Percentiles rank a stretch among this genome's conserved stretches.
phyloP scores from a whole-genome alignment of 768 basidiomycete genomes.

The Leccinum imitatum region DNA sequence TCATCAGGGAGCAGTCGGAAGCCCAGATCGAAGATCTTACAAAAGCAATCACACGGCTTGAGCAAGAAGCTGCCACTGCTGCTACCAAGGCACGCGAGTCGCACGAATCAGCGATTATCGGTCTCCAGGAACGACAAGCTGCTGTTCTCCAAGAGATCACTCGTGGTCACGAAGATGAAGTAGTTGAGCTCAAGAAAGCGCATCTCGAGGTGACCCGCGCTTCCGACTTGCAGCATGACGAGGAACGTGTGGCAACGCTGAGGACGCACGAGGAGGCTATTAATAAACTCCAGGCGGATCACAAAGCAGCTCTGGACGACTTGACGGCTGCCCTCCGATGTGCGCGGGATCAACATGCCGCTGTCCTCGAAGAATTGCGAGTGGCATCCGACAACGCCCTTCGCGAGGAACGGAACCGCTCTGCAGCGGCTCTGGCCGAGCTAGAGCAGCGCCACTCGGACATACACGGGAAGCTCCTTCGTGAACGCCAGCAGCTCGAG shows the following conservation, averaged over 20 bases:
- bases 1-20: slow-evolving; percentile 34
- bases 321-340: slow-evolving; percentile 41
- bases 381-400: slow-evolving; percentile 36
- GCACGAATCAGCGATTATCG: slow-evolving; percentile 46
- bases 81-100: slow-evolving; percentile 43
- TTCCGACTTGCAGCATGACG: slow-evolving; percentile 32
- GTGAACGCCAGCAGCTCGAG: slow-evolving; percentile 36
- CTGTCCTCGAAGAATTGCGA: slow-evolving; percentile 38
- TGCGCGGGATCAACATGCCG: slow-evolving; percentile 35
- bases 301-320: slow-evolving; percentile 45
- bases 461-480: slow-evolving; percentile 43
- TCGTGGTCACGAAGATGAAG: slow-evolving; percentile 54
- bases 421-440: slow-evolving; percentile 47
- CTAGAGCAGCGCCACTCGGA: slow-evolving; percentile 48
- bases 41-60: slow-evolving; percentile 49
- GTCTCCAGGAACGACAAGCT: slow-evolving; percentile 56
- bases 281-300: slow-evolving; percentile 42
- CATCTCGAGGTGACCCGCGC: slow-evolving; percentile 44
- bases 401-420: slow-evolving; percentile 46
- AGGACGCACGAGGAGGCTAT: slow-evolving; percentile 45
- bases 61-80: slow-evolving; percentile 44
- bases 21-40: slow-evolving; percentile 62
- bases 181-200: slow-evolving; percentile 45
- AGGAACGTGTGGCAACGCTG: slow-evolving; percentile 36
- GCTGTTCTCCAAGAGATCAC: slow-evolving; percentile 53